Conservation (phyloP, 2,329 filamentous ascomycete species). For the Tolypocladium inflatum region DNA sequence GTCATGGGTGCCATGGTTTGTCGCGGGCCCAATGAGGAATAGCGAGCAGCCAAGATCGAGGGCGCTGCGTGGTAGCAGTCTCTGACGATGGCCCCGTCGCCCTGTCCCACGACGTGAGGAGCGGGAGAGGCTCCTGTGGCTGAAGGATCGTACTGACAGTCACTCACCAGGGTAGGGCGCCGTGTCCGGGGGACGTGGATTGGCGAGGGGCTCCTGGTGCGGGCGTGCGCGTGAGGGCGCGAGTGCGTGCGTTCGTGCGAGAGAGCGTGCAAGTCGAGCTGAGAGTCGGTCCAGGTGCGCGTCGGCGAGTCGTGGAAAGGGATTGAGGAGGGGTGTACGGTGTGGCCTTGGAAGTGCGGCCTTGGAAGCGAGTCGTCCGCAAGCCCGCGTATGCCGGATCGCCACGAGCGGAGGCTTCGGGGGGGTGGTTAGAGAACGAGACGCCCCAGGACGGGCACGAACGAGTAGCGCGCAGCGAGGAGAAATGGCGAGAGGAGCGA, state of each 20-base stretch:
- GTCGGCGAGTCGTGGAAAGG: background rate
- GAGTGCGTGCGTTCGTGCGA: background rate
- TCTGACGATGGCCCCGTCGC: conserved; percentile 23
- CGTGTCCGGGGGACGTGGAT: conserved; percentile 4
- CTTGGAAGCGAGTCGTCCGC: background rate
- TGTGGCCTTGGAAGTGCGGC: background rate
- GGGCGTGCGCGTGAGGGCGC: background rate
- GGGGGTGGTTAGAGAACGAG: conserved; percentile 4
- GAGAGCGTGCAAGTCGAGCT: background rate
- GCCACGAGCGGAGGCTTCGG: conserved; percentile 10
- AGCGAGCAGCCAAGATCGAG: conserved; percentile 22
- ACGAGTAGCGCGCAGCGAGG: conserved; percentile 1
- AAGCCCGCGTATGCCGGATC: conserved; percentile 6
- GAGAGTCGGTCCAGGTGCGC: background rate
- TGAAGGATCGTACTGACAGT: conserved; percentile 4
- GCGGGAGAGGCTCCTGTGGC: conserved; percentile 16
- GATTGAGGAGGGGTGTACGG: background rate
- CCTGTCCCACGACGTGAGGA: conserved; percentile 15
- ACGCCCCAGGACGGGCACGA: conserved; percentile 7
- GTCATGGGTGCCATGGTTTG: conserved; percentile 48
- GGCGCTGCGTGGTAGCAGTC: conserved; percentile 17
- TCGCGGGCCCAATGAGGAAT: conserved; percentile 22
- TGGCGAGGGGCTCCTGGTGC: background rate
- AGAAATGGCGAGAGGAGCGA: background rate
- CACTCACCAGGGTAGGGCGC: conserved; percentile 5